phyloP scores from a whole-genome alignment of 2,329 filamentous ascomycete genomes.

The Phoma sp. region DNA sequence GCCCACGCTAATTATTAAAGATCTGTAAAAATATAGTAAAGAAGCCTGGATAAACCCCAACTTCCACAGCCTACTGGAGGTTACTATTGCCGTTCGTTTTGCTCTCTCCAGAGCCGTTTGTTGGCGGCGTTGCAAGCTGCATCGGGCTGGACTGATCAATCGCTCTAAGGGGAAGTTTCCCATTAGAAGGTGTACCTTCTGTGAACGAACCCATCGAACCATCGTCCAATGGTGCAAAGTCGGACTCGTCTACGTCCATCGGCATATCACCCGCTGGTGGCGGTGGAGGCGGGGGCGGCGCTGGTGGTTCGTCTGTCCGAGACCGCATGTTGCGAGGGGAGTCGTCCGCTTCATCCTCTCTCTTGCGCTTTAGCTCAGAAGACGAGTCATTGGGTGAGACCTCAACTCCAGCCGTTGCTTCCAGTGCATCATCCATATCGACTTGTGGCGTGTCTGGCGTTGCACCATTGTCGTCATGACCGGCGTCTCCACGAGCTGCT shows the following conservation, averaged over 20 bases:
- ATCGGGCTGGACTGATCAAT: conserved; percentile 41
- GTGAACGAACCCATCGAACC: conserved; percentile 11
- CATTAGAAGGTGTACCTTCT: conserved; percentile 4
- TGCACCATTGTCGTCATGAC: conserved; percentile 20
- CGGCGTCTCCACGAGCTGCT: conserved; percentile 42
- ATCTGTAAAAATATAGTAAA: conserved; percentile 12
- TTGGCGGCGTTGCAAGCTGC: conserved; percentile 56
- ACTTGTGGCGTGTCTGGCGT: conserved; percentile 30
- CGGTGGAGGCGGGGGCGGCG: conserved; percentile 53
- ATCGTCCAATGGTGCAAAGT: conserved; percentile 38
- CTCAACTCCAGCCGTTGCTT: conserved; percentile 17
- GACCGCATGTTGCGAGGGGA: conserved; percentile 46
- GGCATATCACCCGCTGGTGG: conserved; percentile 47
- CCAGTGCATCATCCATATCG: conserved; percentile 7
- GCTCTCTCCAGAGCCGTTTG: conserved; percentile 37
- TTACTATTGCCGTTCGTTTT: conserved; percentile 14
- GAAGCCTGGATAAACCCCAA: neutral
- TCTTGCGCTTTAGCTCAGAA: conserved; percentile 48
- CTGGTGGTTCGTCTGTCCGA: conserved; percentile 46
- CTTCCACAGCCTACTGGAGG: neutral
- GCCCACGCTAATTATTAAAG: conserved; percentile 8
- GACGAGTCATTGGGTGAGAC: conserved; percentile 37
- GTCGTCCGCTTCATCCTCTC: conserved; percentile 41
- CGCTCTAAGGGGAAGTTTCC: conserved; percentile 12
- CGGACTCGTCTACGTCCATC: conserved; percentile 33